These are phyloP conservation scores for Hortaea werneckii DNA, from an alignment of 2,329 filamentous ascomycete genomes.

Conservation along the genomic window DNA sequence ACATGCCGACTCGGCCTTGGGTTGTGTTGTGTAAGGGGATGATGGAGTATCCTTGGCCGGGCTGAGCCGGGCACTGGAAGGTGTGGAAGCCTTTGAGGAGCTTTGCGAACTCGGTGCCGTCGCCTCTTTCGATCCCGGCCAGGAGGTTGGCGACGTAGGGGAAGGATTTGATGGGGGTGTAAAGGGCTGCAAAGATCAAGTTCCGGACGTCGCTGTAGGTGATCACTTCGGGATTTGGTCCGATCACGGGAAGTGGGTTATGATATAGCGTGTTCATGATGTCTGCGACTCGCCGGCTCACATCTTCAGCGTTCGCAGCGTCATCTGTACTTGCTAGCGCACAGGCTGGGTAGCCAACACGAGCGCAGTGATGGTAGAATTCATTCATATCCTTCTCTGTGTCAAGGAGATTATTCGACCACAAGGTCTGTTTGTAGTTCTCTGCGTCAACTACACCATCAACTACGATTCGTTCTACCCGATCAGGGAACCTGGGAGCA, in stretches of 20 bases:
- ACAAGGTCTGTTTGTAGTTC: constrained; percentile 27
- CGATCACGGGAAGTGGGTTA: constrained; percentile 29
- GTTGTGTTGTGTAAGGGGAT: constrained; percentile 5
- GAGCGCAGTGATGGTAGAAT: constrained; percentile 37
- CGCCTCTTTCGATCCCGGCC: constrained; percentile 23
- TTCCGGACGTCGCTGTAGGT: constrained; percentile 31
- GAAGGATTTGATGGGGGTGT: constrained; percentile 27
- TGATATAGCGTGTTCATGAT: constrained; percentile 31
- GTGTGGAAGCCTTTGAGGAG: constrained; percentile 10
- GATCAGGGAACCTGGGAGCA: constrained; percentile 17
- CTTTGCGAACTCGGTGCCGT: constrained; percentile 22
- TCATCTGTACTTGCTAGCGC: constrained; percentile 25
- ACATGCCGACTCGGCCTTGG: background rate
- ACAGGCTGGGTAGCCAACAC: constrained; percentile 31
- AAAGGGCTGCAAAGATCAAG: constrained; percentile 29
- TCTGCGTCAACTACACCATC: constrained; percentile 38
- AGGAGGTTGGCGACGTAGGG: constrained; percentile 26
- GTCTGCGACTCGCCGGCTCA: constrained; percentile 24
- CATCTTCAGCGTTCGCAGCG: constrained; percentile 24
- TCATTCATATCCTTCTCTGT: constrained; percentile 33
- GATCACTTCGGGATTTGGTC: constrained; percentile 26
- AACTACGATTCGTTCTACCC: constrained; percentile 28
- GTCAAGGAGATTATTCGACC: constrained; percentile 33
- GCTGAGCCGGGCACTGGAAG: constrained; percentile 3
- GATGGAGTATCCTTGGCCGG: background rate